Percentiles rank a stretch among this genome's conserved stretches.
phyloP scores from a whole-genome alignment of 2,329 filamentous ascomycete species.

The Alternaria consortialis region DNA sequence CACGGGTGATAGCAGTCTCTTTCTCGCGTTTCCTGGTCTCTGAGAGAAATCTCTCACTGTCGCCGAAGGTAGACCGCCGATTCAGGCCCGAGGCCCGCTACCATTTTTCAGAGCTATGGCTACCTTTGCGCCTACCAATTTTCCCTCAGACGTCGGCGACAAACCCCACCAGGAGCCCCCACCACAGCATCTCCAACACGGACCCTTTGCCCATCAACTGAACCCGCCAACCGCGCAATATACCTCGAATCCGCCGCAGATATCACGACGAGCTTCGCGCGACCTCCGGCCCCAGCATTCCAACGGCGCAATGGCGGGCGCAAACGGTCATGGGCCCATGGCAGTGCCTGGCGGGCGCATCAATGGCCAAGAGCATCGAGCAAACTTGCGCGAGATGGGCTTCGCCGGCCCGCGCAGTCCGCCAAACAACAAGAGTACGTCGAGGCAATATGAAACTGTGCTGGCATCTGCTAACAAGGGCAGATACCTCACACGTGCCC shows the following conservation, averaged over 20 bases:
- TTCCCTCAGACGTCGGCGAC: slow-evolving; percentile 31
- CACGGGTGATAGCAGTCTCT: slow-evolving; percentile 29
- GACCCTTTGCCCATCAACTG: slow-evolving; percentile 41
- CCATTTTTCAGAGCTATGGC: slow-evolving; percentile 34
- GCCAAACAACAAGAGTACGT: slow-evolving; percentile 60
- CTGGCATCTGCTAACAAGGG: slow-evolving; percentile 27
- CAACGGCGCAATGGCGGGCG: slow-evolving; percentile 46
- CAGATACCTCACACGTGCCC: slow-evolving; percentile 95
- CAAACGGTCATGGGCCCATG: slow-evolving; percentile 49
- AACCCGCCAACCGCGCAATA: slow-evolving; percentile 28
- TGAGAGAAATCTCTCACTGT: slow-evolving; percentile 11
- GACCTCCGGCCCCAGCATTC: slow-evolving; percentile 42
- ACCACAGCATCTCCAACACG: slow-evolving; percentile 37
- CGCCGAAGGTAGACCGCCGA: slow-evolving; percentile 12
- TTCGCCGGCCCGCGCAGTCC: slow-evolving; percentile 57
- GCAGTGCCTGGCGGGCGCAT: slow-evolving; percentile 48
- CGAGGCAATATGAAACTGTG: not conserved
- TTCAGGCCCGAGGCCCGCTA: slow-evolving; percentile 11
- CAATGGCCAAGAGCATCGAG: slow-evolving; percentile 40
- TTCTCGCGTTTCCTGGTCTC: slow-evolving; percentile 19
- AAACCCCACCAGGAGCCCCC: slow-evolving; percentile 45
- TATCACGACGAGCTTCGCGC: slow-evolving; percentile 40
- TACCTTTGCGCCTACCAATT: slow-evolving; percentile 36
- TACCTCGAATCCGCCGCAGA: slow-evolving; percentile 32
- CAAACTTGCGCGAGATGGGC: slow-evolving; percentile 49